Conservation (phyloP, 1,284 basidiomycete genomes). For the Moniliella sp. region DNA sequence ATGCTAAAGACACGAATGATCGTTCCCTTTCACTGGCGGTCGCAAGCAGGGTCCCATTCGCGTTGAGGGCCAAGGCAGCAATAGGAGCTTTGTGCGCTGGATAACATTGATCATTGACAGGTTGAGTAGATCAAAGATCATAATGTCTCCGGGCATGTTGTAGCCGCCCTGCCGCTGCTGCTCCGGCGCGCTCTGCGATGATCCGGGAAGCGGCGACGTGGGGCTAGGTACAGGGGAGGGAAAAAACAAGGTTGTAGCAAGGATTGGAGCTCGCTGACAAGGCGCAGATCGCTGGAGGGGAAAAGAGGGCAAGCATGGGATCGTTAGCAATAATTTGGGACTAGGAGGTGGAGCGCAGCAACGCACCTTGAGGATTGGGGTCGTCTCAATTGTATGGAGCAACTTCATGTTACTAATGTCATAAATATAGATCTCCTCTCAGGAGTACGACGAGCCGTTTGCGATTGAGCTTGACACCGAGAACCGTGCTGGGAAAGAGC, state of each 20-base stretch:
- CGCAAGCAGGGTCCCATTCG: constrained; percentile 68
- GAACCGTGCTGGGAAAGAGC: constrained; percentile 80
- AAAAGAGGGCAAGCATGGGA: neutral
- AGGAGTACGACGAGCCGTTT: constrained; percentile 86
- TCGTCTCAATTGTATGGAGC: constrained; percentile 87
- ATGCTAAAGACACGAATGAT: constrained; percentile 85
- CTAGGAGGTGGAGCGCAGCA: neutral
- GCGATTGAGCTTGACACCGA: constrained; percentile 85
- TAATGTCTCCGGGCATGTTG: constrained; percentile 35
- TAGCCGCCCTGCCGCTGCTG: constrained; percentile 47
- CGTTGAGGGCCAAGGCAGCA: constrained; percentile 65
- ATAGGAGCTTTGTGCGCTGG: constrained; percentile 85
- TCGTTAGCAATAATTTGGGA: neutral
- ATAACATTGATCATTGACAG: constrained; percentile 82
- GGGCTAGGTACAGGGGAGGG: constrained; percentile 77
- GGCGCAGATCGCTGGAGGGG: constrained; percentile 61
- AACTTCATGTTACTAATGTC: constrained; percentile 97
- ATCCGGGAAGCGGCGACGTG: constrained; percentile 38
- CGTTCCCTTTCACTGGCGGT: constrained; percentile 89
- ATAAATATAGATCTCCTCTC: constrained; percentile 89
- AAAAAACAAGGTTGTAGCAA: constrained; percentile 83
- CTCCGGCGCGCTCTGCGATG: constrained; percentile 27
- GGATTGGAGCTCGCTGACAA: constrained; percentile 84
- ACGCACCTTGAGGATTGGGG: constrained; percentile 71
- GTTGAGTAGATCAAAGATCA: constrained; percentile 62